Base-by-base conservation (phyloP, 2,329 filamentous ascomycete genomes). In the Colletotrichum sp. region DNA sequence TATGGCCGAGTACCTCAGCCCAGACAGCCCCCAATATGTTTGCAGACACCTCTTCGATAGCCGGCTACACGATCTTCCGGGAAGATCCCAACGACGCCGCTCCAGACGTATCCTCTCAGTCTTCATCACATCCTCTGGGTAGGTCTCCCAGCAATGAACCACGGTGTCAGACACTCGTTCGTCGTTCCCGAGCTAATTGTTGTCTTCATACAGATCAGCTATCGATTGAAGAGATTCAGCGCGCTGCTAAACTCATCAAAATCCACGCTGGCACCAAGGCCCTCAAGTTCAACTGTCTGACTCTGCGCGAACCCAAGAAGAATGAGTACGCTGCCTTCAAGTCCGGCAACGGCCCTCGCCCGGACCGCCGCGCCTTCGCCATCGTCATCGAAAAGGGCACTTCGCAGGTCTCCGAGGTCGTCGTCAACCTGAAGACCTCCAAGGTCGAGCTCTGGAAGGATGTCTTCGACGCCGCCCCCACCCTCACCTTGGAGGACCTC, bases 401-500 rank as follows among this genome's bases (percentile, higher is more conserved):
- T 2, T 68, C 79, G 6, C 78, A 83, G 52, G 66, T 69, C 22
- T 29, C 66, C 88, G 81, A 92, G 88, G 84, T 90, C 84, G 8
- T 91, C 88, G 87, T 88, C 85, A 81, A 88, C 83, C 55, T 90
- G 83, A 81, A 83, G 79, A 80, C 85, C 80, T 79, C 82, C 79
- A 34, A 77, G 81, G 80, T 84, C 82, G 82, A 90, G 85, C 75
- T 84, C 79, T 80, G 86, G 79, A 91, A 90, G 75, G 85, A 88
- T 69, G 82, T 89, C 63, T 78, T 80, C 27, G 84, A 89, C 52
- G 87, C 89, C 29, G 86, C 86, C 64, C 88, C 88, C 2, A 89
- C 86, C 5, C 80, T 96, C 79, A 96, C 94, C 0, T 95, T 96
- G 89, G 94, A 96, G 83, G 95, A 96, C 81, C 87, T 96, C 52